Base-by-base conservation (phyloP, 352 stramenopile genomes). In the Pseudoperonospora humuli region DNA sequence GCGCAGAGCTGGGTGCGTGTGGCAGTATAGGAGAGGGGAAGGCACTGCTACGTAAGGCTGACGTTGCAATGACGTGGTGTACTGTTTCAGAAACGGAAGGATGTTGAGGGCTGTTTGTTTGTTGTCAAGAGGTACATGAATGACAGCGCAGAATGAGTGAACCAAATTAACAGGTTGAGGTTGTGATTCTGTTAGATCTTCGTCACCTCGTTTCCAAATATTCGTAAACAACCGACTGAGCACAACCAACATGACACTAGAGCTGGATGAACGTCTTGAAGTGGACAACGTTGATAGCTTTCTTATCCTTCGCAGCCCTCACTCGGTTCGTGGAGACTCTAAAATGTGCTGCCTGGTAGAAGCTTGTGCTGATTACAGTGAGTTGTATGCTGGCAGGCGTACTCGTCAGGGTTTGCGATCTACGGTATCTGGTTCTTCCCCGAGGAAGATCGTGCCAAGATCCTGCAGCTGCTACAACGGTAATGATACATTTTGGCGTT, bases 221-320 rank as follows among this genome's bases (percentile, higher is more conserved):
- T 85, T 84, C 37, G 76, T 93, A n/a, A 93, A 87, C 56, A 93
- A 93, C 54, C 81, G 81, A n/a, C 44, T 93, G 50, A 93, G 75
- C 53, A 93, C 81, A 39, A 88, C 75, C 35, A 93, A 93, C 51
- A 84, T 93, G 71, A 77, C 71, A 57, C 71, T 93, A 45, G 45
- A 71, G 7, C 54, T 93, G 33, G 69, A 87, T 44, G 76, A 70
- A 20, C 57, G 63, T 45, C 67, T 93, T 3, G 65, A 88, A 40
- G 74, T 93, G 33, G 79, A 89, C 63, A 88, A 75, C 34, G 64
- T 93, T 9, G 81, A 93, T 43, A 86, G 71, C 34, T 93, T 93
- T 41, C 54, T 93, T 38, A 93, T 93, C 50, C 46, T 93, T 28
- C 81, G 81, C 29, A 78, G 74, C 38, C 75, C 74, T 13, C 74